Base-by-base conservation (phyloP, 2,329 filamentous ascomycete species). In the Alternaria hordeiaustralica region DNA sequence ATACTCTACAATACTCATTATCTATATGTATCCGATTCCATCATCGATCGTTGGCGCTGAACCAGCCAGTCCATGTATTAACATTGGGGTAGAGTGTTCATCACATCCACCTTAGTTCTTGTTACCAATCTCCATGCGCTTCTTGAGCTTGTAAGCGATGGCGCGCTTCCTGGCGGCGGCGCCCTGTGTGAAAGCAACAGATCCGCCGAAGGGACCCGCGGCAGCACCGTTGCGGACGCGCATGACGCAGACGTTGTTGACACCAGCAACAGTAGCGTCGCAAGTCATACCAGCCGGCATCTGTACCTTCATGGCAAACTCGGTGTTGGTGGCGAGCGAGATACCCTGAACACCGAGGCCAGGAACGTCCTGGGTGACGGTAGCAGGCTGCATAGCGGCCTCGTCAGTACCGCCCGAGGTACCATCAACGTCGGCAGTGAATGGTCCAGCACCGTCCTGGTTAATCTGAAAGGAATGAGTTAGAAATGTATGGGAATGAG, bases 271-370 rank as follows among this genome's bases (percentile, higher is more conserved):
- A 26, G 82, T 84, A 59, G 83, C 89, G 46, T 87, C 85, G 76
- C 89, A 92, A 36, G 87, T 89, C 88, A 90, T 91, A 54, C 89
- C 89, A 15, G 80, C 81, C 9, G 89, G 89, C 87, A 91, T 90
- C 80, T 89, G 83, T 55, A 91, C 85, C 59, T 84, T 85, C 74
- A 91, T 81, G 30, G 85, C 84, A 81, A 90, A 92, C 68, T 91
- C 89, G 73, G 85, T 89, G 63, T 84, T 85, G 36, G 76, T 78
- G 46, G 88, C 87, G 20, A 84, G 81, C 3, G 88, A 90, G 50
- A 90, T 80, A 56, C 89, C 89, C 41, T 82, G 81, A 65, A 89
- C 82, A 60, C 80, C 80, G 26, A 86, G 73, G 55, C 89, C 89
- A 28, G 88, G 89, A 13, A 90, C 87, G 72, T 91, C 84, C 73